Percentiles rank a stretch among this genome's conserved stretches.
Evolutionary conservation across 305 asterid species (phyloP).

Genomic region (Vinca major): DNA sequence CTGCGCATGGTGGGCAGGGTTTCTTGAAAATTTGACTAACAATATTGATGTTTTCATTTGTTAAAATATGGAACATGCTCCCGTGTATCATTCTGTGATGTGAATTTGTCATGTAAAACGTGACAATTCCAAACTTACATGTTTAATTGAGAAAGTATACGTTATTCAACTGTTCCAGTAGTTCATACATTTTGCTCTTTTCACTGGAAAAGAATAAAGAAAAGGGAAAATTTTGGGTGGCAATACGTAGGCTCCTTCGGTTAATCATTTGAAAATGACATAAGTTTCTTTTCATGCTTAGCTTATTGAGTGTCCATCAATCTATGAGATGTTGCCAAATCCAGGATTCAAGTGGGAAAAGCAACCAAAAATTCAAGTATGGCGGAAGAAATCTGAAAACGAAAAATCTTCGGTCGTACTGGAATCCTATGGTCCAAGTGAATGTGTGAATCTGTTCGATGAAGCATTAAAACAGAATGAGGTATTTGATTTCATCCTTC

Average conservation of each 20-base stretch:
- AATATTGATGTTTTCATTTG: not conserved
- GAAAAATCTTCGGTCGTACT: slow-evolving; percentile 42
- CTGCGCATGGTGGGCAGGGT: not conserved
- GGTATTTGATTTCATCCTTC: slow-evolving; percentile 30
- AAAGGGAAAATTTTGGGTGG: not conserved
- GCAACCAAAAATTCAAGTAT: slow-evolving; percentile 66
- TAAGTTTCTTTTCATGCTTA: slow-evolving; percentile 9
- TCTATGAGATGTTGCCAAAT: slow-evolving; percentile 86
- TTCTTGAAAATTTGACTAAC: not conserved
- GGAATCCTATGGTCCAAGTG: slow-evolving; percentile 50
- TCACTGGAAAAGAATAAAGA: not conserved
- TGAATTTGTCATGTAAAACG: not conserved
- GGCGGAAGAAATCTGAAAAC: slow-evolving; percentile 50
- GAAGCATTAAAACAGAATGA: slow-evolving; percentile 73
- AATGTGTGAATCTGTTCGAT: slow-evolving; percentile 44
- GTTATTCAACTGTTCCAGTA: not conserved
- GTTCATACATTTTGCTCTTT: not conserved
- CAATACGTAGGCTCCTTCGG: not conserved
- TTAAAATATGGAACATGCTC: not conserved
- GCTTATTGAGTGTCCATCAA: slow-evolving; percentile 87
- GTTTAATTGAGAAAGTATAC: not conserved
- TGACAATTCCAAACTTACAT: not conserved
- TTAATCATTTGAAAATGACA: slow-evolving; percentile 5
- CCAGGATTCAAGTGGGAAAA: slow-evolving; percentile 73
- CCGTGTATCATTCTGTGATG: not conserved